phyloP scores from a whole-genome alignment of 2,329 filamentous ascomycete genomes.

The Berkeleyomyces basicola region DNA sequence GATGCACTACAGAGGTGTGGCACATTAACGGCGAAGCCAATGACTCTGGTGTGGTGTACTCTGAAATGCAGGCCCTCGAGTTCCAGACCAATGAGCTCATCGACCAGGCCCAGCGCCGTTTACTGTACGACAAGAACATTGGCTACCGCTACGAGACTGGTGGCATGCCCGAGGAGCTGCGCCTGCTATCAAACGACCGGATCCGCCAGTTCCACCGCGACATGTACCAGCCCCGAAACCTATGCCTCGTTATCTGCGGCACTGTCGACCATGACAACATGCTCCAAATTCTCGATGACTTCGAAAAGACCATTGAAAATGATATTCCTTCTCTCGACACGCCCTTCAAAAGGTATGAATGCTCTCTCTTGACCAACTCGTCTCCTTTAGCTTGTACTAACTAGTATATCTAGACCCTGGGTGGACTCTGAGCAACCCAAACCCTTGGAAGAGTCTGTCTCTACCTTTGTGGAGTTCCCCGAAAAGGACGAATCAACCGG shows the following conservation, averaged over 20 bases:
- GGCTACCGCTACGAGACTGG: constrained; percentile 98
- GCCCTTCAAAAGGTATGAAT: constrained; percentile 49
- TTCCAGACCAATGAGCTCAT: constrained; percentile 75
- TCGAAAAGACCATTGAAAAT: constrained; percentile 72
- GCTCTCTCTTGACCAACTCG: background rate
- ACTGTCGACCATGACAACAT: constrained; percentile 74
- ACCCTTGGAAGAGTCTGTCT: constrained; percentile 49
- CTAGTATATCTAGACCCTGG: constrained; percentile 46
- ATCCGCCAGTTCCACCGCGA: constrained; percentile 90
- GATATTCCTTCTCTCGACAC: constrained; percentile 60
- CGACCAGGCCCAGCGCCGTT: constrained; percentile 61
- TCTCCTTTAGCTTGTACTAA: background rate
- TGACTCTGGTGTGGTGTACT: constrained; percentile 94
- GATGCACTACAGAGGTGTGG: constrained; percentile 89
- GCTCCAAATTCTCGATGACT: constrained; percentile 64
- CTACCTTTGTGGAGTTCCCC: constrained; percentile 77
- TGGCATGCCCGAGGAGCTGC: constrained; percentile 82
- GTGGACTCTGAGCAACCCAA: constrained; percentile 71
- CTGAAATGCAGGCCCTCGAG: constrained; percentile 94
- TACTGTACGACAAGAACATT: constrained; percentile 74
- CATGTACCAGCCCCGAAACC: constrained; percentile 96
- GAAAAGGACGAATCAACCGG: constrained; percentile 92
- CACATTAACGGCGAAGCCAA: constrained; percentile 87
- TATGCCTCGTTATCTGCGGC: constrained; percentile 82
- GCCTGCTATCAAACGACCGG: constrained; percentile 69